Evolutionary conservation across 2,329 filamentous ascomycete genomes (phyloP).

Genomic region (Fusarium floridanum): DNA sequence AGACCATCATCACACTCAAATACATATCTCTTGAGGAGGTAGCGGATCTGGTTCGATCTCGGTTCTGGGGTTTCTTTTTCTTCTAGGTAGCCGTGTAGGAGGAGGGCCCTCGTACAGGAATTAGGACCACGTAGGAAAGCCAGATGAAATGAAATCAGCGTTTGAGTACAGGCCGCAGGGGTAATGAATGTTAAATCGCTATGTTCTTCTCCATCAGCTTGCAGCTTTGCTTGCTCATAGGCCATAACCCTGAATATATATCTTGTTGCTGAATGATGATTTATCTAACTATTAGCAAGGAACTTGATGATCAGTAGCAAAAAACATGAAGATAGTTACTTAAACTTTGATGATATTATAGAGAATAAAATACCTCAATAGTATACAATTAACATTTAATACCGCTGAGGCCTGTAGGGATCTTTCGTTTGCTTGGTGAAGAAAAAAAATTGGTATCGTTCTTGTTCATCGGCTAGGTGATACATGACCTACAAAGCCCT

Average conservation of each 20-base stretch:
- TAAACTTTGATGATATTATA: too few species aligned
- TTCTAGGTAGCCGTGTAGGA: conserved; percentile 40
- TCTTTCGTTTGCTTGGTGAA: conserved; percentile 3
- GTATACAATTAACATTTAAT: too few species aligned
- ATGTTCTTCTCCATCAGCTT: too few species aligned
- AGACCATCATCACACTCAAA: conserved; percentile 38
- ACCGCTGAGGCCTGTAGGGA: background rate
- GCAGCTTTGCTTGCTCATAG: too few species aligned
- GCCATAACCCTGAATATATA: too few species aligned
- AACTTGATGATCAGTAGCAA: too few species aligned
- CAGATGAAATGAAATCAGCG: conserved; percentile 42
- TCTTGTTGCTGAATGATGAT: too few species aligned
- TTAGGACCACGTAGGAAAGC: conserved; percentile 37
- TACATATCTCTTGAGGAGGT: conserved; percentile 33
- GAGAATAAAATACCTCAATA: too few species aligned
- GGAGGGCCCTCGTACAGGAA: conserved; percentile 35
- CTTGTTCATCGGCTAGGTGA: background rate
- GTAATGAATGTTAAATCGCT: too few species aligned
- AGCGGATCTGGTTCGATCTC: conserved; percentile 30
- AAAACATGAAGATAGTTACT: too few species aligned
- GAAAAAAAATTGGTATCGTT: conserved; percentile 1
- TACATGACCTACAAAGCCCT: background rate
- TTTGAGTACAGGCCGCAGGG: conserved; percentile 13
- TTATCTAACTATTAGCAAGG: too few species aligned
- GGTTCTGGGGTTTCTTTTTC: conserved; percentile 27